Evolutionary conservation across 768 basidiomycete species (phyloP).

Genomic region (Mycena polygramma): DNA sequence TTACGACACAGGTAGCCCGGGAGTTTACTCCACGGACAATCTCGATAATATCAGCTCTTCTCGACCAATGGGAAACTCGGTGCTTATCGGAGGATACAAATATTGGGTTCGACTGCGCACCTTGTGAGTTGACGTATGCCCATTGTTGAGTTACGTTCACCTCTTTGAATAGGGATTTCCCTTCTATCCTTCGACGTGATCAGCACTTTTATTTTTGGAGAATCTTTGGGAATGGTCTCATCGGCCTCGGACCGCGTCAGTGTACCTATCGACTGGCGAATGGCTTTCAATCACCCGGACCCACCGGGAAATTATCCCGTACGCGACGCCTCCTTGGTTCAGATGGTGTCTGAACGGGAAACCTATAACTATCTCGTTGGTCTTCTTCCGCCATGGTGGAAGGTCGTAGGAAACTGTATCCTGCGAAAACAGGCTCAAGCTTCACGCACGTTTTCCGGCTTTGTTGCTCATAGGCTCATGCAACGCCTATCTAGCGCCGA

Average conservation of each 20-base stretch:
- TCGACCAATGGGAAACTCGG: constrained; percentile 68
- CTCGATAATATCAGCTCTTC: constrained; percentile 24
- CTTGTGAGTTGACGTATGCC: constrained; percentile 49
- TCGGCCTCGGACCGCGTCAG: constrained; percentile 65
- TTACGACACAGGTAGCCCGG: constrained; percentile 69
- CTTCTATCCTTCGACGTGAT: constrained; percentile 76
- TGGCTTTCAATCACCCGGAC: constrained; percentile 38
- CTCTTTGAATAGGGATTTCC: constrained; percentile 23
- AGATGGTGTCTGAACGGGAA: constrained; percentile 25
- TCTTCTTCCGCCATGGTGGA: constrained; percentile 37
- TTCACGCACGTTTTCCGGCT: constrained; percentile 65
- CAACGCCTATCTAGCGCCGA: constrained; percentile 65
- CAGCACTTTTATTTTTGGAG: constrained; percentile 70
- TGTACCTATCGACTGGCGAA: constrained; percentile 55
- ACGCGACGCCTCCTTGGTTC: constrained; percentile 7
- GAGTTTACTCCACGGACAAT: constrained; percentile 70
- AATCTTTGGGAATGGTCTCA: constrained; percentile 73
- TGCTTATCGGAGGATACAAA: constrained; percentile 49
- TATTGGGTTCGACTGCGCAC: constrained; percentile 63
- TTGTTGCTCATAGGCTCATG: constrained; percentile 62
- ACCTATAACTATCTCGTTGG: constrained; percentile 28
- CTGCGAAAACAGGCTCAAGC: constrained; percentile 56
- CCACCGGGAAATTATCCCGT: background rate
- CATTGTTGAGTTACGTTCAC: background rate
- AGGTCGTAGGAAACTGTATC: constrained; percentile 59